These are phyloP conservation scores for Phialocephala subalpina DNA, from an alignment of 2,329 filamentous ascomycete species.

Conservation along the genomic window DNA sequence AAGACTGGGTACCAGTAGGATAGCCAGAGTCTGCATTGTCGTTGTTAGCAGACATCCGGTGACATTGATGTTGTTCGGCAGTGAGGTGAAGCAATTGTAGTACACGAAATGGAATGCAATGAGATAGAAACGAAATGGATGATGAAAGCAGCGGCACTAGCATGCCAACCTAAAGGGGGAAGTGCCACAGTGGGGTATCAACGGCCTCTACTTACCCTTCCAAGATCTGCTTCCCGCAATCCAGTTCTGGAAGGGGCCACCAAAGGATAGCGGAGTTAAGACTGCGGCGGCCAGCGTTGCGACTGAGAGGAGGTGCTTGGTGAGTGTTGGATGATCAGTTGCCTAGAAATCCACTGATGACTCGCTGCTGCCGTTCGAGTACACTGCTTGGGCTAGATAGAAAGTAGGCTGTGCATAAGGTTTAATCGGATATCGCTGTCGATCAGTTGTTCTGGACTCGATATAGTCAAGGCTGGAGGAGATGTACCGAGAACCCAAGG, in stretches of 20 bases:
- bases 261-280: slow-evolving; percentile 29
- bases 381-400: slow-evolving; percentile 3
- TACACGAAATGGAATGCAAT: neutral
- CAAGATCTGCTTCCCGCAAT: slow-evolving; percentile 17
- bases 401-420: slow-evolving; percentile 20
- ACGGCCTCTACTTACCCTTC: slow-evolving; percentile 25
- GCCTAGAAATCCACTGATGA: neutral
- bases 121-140: neutral
- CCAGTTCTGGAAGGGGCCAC: slow-evolving; percentile 7
- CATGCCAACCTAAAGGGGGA: neutral
- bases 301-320: slow-evolving; percentile 22
- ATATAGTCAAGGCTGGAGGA: neutral
- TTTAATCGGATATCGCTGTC: slow-evolving; percentile 20
- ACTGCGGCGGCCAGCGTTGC: slow-evolving; percentile 36
- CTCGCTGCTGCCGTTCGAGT: slow-evolving; percentile 13
- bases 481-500: neutral
- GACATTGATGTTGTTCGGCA: neutral
- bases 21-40: slow-evolving; percentile 19
- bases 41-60: slow-evolving; percentile 28
- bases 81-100: neutral
- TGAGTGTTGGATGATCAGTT: slow-evolving; percentile 12
- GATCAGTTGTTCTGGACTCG: slow-evolving; percentile 22
- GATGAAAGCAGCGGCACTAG: slow-evolving; percentile 4
- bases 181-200: neutral
- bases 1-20: neutral